Percentiles rank a stretch among this genome's conserved stretches.
Evolutionary conservation across 179 eudicot genomes (phyloP).

Genomic region (Pouteria campechiana): DNA sequence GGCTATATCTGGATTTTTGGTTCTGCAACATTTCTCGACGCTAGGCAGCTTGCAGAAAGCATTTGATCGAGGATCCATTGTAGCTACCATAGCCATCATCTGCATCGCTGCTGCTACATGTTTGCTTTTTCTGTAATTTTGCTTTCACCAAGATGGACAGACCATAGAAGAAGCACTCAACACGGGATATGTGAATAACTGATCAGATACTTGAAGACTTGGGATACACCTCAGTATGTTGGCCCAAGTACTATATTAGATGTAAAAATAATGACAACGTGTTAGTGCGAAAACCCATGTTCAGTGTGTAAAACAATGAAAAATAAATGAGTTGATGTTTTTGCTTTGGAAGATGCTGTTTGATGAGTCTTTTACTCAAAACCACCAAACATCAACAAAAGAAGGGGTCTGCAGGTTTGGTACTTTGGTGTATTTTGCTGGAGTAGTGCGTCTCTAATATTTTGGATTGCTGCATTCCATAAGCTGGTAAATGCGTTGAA

Average conservation of each 20-base stretch:
- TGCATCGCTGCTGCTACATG: constrained; percentile 38
- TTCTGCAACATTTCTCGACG: constrained; percentile 69
- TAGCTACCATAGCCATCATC: constrained; percentile 63
- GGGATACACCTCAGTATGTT: no score
- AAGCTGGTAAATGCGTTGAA: no score
- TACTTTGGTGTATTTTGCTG: no score
- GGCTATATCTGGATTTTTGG: constrained; percentile 58
- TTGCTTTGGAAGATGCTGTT: no score
- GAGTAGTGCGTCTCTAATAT: no score
- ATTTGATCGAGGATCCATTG: constrained; percentile 61
- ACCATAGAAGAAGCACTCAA: constrained; percentile 2
- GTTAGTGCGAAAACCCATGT: not conserved
- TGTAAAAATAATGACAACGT: no score
- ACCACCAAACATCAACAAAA: no score
- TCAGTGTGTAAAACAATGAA: not conserved
- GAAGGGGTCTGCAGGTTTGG: no score
- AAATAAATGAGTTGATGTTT: no score
- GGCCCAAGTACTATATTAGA: no score
- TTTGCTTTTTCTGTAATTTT: constrained; percentile 42
- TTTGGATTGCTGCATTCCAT: no score
- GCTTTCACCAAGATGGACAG: not conserved
- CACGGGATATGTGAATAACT: not conserved
- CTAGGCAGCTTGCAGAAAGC: constrained; percentile 66
- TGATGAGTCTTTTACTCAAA: no score
- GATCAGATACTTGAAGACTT: not conserved